phyloP scores from a whole-genome alignment of 805 yeast species.

The Candida nitratophila region DNA sequence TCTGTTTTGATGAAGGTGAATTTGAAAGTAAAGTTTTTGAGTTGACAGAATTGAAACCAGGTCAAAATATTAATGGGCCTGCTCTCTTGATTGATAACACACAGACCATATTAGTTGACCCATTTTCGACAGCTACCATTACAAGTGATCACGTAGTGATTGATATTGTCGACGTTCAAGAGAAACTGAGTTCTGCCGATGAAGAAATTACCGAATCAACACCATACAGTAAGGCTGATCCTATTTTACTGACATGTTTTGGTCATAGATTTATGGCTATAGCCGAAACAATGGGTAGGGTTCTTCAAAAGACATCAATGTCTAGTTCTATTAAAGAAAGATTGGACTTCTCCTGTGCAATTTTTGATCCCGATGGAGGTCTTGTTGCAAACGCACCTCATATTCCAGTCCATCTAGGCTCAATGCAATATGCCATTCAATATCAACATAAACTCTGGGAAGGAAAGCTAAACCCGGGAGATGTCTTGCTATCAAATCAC shows the following conservation, averaged over 20 bases:
- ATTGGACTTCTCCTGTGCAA: conserved; percentile 37
- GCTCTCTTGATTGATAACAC: conserved; percentile 27
- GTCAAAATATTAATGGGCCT: conserved; percentile 30
- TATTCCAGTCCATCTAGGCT: conserved; percentile 37
- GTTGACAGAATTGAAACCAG: conserved; percentile 22
- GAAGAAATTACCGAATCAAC: conserved; percentile 12
- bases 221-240: conserved; percentile 25
- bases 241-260: conserved; percentile 33
- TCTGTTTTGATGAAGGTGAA: conserved; percentile 19
- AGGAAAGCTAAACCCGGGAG: conserved; percentile 30
- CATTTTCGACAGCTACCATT: conserved; percentile 27
- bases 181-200: neutral
- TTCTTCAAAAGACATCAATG: conserved; percentile 33
- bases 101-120: conserved; percentile 33
- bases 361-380: conserved; percentile 33
- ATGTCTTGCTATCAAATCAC: conserved; percentile 32
- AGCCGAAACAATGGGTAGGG: conserved; percentile 37
- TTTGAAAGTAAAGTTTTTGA: conserved; percentile 24
- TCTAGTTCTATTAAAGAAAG: conserved; percentile 36
- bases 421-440: conserved; percentile 35
- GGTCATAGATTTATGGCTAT: conserved; percentile 39
- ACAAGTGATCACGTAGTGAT: conserved; percentile 29
- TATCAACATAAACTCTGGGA: conserved; percentile 31
- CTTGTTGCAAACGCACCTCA: conserved; percentile 37
- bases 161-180: conserved; percentile 6